Evolutionary conservation across 106 monocot species (phyloP), one percentile per base, ranked within the genome.

Genomic region (Allium cepa): DNA sequence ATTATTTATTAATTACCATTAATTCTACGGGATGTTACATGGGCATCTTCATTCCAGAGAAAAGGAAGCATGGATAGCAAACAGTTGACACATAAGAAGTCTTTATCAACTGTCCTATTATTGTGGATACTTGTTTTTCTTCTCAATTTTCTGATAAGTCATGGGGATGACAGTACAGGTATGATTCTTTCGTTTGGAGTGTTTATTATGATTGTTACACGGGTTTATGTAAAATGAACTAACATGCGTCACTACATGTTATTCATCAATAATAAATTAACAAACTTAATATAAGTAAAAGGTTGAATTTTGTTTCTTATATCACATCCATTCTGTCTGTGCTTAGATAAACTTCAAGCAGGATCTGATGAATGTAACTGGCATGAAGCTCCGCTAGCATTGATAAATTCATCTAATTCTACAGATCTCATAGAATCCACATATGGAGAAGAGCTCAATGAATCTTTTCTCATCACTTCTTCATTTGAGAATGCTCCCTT

Each of bases 91-190:
- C 45, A 77, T 79, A 79, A 83, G 68, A 63, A 81, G 56, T 85
- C 85, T 59, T 56, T 58, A 45, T 70, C 83, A 60, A 52, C 83
- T 22, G 69, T 87, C 58, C n/a, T 90, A 13, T 49, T 80, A 7
- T 73, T 71, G 9, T 94, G 93, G 93, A 71, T 77, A 8, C 46
- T 86, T 11, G 4, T 90, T 36, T 86, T 89, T 48, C 84, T 94
- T 26, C 81, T 88, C 61, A 84, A 79, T 73, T 75, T 75, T 9
- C 70, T 81, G 66, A 71, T 84, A 67, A 76, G 90, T 62, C 69
- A 77, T 11, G 89, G 93, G 9, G 74, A 90, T 70, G 76, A 76
- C 46, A 75, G 55, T 61, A 69, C 50, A 75, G 88, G 93, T 93
- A 55, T 55, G 53, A 55, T 55, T 7, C 7, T 55, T 12, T 55